Base-by-base conservation (phyloP, 192 early-diverging fungal genomes). In the Rhizophlyctis rosea region DNA sequence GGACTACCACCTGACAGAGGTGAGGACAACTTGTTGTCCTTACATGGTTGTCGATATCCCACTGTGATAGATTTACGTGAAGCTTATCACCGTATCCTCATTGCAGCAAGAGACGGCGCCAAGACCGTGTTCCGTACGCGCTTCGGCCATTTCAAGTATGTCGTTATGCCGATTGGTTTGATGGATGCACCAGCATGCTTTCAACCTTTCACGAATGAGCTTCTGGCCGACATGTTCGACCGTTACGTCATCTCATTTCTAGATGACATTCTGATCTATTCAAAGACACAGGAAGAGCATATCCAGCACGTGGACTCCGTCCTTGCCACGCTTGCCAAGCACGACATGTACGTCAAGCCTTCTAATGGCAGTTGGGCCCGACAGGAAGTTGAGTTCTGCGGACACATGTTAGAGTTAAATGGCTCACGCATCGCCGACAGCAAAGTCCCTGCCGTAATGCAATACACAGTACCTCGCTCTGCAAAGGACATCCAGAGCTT, bases 101-200 rank as follows among this genome's bases (percentile, higher is more conserved):
- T 75, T 47, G 28, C 21, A 18, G 39, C 33, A 21, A 49, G 32
- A 32, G 64, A 71, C 47, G 27, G 14, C 14, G 47, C 44, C 28
- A 75, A 75, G 44, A 75, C 69, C 21, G 72, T 71, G 13, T 67
- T 76, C 61, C 49, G 72, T 29, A 67, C 67, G 4, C 57, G 64
- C 7, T 76, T 52, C 53, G 74, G 74, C 1, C 73, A 59, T 3
- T 90, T 54, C 62, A 72, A 88, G 54, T 87, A 64, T 30, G 35
- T 68, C 0, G 82, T 86, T n/a, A 66, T 90, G 34, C 85, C 85
- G 0, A 87, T 88, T 61, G 87, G 87, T 0, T 57, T 88, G 1
- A 72, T 64, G 16, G 87, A 87, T 62, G 85, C 79, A 0, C 85
- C 87, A 0, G 79, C 75, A 14, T 34, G 56, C 31, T 52, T 82